phyloP scores from a whole-genome alignment of 2,329 filamentous ascomycete genomes.

The Fusarium napiforme region DNA sequence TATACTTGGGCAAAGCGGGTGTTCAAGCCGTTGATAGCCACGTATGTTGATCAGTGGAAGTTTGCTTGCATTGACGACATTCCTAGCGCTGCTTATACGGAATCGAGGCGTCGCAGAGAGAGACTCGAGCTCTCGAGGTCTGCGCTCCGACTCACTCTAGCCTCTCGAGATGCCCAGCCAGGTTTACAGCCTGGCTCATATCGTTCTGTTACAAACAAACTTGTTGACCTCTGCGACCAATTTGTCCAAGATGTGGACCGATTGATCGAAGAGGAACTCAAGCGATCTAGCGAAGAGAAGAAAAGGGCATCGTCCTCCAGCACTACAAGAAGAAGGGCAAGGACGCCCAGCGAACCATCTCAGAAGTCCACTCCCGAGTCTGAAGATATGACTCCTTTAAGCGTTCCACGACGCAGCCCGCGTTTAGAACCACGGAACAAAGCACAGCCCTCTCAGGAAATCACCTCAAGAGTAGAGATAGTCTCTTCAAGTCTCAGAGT shows the following conservation, averaged over 20 bases:
- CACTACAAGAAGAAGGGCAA: neutral
- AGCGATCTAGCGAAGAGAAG: rapidly evolving
- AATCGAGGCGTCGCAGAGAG: too few species aligned
- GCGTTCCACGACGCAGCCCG: neutral
- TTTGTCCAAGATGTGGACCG: neutral
- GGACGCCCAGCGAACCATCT: neutral
- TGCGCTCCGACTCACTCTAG: neutral
- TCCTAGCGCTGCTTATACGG: too few species aligned
- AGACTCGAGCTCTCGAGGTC: neutral
- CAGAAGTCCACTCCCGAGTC: too few species aligned
- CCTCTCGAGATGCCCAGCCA: neutral
- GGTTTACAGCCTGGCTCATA: neutral
- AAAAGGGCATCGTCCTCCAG: neutral
- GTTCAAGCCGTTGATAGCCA: neutral
- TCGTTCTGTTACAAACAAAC: neutral
- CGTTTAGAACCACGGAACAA: neutral
- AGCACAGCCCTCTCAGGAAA: neutral
- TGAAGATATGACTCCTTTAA: neutral
- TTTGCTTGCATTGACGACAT: neutral
- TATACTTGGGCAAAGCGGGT: conserved; percentile 32
- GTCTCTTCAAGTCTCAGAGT: neutral
- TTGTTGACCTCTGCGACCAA: neutral
- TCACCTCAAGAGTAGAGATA: neutral
- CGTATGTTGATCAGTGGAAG: neutral
- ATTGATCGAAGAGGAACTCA: neutral